These are phyloP conservation scores for Tetrahymena malaccensis DNA, from an alignment of 73 alveolate species.

Conservation along the genomic window DNA sequence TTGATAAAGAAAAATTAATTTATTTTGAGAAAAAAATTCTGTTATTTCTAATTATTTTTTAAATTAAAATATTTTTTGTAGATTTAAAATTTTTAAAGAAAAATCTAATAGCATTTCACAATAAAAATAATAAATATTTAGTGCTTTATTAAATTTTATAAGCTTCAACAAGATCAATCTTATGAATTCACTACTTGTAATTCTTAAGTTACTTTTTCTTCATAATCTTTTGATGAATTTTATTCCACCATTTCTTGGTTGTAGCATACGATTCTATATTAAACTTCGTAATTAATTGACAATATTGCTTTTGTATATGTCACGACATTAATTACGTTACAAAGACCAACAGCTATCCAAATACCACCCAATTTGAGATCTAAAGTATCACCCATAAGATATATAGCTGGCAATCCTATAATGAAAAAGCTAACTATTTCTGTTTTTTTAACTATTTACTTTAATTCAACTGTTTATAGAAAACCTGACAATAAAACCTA, in stretches of 20 bases:
- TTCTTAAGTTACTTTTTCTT: not conserved
- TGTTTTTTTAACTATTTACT: not conserved
- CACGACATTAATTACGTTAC: not conserved
- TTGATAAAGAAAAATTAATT: no score
- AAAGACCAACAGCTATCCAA: not conserved
- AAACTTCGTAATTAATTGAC: not conserved
- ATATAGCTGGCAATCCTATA: not conserved
- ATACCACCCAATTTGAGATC: not conserved
- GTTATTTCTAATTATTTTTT: no score
- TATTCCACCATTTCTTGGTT: not conserved
- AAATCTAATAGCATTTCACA: no score
- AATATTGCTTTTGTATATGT: not conserved
- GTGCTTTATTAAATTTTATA: no score
- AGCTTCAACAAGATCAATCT: not conserved
- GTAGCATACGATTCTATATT: not conserved
- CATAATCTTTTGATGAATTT: not conserved
- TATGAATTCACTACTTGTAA: not conserved
- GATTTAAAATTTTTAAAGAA: no score
- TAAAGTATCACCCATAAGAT: not conserved
- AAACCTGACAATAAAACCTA: not conserved
- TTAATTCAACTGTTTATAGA: not conserved
- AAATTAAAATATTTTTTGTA: no score
- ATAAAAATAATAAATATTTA: no score
- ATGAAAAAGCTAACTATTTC: not conserved
- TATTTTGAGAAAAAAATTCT: no score